Conservation (phyloP, 306 rosid species). For the Quercus agrifolia region DNA sequence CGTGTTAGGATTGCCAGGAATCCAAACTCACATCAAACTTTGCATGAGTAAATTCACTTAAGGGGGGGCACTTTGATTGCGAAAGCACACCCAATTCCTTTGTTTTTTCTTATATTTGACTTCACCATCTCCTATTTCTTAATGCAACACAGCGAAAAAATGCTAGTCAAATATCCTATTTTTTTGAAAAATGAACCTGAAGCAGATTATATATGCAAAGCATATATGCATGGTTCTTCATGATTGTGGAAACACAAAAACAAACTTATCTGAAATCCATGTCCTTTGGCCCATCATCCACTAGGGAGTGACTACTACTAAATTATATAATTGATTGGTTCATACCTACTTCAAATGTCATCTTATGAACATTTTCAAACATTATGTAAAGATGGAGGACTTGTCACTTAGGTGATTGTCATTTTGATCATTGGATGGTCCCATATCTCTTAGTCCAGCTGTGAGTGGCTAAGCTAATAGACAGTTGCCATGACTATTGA, state of each 20-base stretch:
- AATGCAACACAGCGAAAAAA: too few species aligned
- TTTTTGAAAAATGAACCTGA: too few species aligned
- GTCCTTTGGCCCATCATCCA: constrained; percentile 7
- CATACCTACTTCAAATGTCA: constrained; percentile 18
- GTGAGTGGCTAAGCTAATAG: background rate
- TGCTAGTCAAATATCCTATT: too few species aligned
- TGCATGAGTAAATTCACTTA: background rate
- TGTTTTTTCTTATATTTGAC: background rate
- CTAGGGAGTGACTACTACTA: background rate
- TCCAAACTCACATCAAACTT: constrained; percentile 19
- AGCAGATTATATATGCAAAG: too few species aligned
- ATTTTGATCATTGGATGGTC: constrained; percentile 31
- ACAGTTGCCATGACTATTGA: background rate
- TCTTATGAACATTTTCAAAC: constrained; percentile 23
- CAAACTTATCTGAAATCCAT: background rate
- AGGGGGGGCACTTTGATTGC: constrained; percentile 19
- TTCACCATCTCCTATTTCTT: background rate
- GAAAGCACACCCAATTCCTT: constrained; percentile 37
- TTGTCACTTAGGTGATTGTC: background rate
- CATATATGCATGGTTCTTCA: too few species aligned
- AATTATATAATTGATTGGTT: background rate
- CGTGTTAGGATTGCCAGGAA: constrained; percentile 6
- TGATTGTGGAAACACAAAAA: too few species aligned
- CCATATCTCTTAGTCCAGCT: constrained; percentile 20
- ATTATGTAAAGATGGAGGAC: background rate